Percentiles rank a stretch among this genome's conserved stretches.
Conservation (phyloP, 768 basidiomycete species). For the Leccinum incarnatum region DNA sequence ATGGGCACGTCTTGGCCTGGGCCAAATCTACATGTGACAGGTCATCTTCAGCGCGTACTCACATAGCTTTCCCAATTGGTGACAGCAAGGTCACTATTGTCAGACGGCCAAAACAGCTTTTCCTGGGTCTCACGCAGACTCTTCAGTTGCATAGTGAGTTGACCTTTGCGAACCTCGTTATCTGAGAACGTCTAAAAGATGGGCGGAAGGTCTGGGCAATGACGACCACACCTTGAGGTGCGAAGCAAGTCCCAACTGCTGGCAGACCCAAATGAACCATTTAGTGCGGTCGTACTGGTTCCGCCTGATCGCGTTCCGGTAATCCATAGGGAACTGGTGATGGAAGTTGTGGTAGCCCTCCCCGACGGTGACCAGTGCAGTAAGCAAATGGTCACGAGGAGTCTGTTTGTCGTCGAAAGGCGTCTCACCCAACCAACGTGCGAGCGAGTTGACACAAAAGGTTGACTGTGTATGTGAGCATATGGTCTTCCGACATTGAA, state of each 20-base stretch:
- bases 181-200: constrained; percentile 50
- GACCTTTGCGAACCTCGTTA: constrained; percentile 79
- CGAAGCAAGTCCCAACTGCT: constrained; percentile 47
- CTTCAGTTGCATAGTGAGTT: constrained; percentile 93
- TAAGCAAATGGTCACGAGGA: constrained; percentile 84
- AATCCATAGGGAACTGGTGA: constrained; percentile 96
- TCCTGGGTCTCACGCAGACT: constrained; percentile 78
- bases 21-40: constrained; percentile 55
- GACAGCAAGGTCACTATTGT: constrained; percentile 72
- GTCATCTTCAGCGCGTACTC: constrained; percentile 28
- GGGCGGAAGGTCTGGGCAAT: not conserved
- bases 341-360: constrained; percentile 99
- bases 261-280: constrained; percentile 69
- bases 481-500: not conserved
- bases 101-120: constrained; percentile 73
- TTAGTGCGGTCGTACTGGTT: constrained; percentile 92
- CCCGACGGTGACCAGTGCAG: constrained; percentile 87
- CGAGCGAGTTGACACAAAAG: constrained; percentile 95
- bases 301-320: constrained; percentile 91
- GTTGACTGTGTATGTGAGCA: constrained; percentile 61
- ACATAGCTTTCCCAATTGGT: constrained; percentile 84
- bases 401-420: constrained; percentile 96
- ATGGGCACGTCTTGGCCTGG: constrained; percentile 73
- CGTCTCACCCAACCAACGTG: constrained; percentile 91
- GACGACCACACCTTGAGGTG: constrained; percentile 48